These are phyloP conservation scores for Pinus tabuliformis DNA, from an alignment of 75 land plant species.

Conservation along the genomic window DNA sequence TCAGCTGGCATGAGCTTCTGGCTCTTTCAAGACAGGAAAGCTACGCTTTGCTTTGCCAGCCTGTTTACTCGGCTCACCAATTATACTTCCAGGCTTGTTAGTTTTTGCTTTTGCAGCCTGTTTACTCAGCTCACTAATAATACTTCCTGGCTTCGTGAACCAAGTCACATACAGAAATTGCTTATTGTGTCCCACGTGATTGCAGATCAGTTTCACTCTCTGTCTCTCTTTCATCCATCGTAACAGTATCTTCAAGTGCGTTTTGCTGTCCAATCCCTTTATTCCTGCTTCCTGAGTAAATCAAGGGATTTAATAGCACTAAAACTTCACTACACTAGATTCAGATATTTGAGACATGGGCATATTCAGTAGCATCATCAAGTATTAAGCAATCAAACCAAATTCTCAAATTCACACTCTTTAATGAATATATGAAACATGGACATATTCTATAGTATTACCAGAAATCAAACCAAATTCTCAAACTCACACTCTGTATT, in stretches of 20 bases:
- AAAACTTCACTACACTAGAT: neutral
- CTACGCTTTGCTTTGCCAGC: neutral
- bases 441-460: neutral
- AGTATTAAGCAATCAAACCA: neutral
- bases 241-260: constrained; percentile 77
- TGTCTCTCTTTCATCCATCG: constrained; percentile 85
- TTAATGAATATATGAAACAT: neutral
- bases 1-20: neutral
- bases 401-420: neutral
- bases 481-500: neutral
- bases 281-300: constrained; percentile 48
- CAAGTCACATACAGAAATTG: constrained; percentile 65
- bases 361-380: no score
- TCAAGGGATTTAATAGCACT: neutral
- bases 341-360: neutral
- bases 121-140: neutral
- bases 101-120: neutral
- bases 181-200: constrained; percentile 67
- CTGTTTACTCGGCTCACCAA: neutral
- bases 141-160: constrained; percentile 45
- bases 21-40: neutral
- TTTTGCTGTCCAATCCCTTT: constrained; percentile 68
- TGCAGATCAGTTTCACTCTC: constrained; percentile 57
- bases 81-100: neutral
- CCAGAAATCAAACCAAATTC: neutral